These are phyloP conservation scores for Curvularia verruculosa DNA, from an alignment of 2,329 filamentous ascomycete genomes.

Conservation along the genomic window DNA sequence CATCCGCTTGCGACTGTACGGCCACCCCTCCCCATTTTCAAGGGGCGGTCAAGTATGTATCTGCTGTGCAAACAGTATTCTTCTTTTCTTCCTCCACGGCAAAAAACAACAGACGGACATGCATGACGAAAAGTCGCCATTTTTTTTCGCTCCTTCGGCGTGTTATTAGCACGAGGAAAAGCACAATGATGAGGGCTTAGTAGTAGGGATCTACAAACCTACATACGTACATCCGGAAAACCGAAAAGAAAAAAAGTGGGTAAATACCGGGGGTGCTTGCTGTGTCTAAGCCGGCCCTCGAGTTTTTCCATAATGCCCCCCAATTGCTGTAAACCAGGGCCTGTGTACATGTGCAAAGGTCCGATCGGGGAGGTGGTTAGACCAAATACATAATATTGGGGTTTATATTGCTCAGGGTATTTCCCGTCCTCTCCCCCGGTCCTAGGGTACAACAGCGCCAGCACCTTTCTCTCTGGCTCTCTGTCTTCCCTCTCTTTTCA, in stretches of 20 bases:
- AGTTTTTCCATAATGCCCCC: too few relatives aligned
- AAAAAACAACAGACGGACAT: not conserved
- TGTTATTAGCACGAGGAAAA: constrained; percentile 16
- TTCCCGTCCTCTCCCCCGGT: not conserved
- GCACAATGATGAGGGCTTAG: constrained; percentile 1
- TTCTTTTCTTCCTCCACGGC: not conserved
- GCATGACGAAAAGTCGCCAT: too few relatives aligned
- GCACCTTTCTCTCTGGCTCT: too few relatives aligned
- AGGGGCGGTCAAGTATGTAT: not conserved
- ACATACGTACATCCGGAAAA: too few relatives aligned
- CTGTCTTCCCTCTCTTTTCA: not conserved
- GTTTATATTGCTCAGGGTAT: not conserved
- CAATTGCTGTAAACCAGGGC: too few relatives aligned
- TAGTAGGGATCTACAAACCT: not conserved
- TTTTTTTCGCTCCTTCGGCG: constrained; percentile 6
- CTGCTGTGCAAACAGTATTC: too few relatives aligned
- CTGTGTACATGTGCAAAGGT: not conserved
- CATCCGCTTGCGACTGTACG: not conserved
- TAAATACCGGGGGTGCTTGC: too few relatives aligned
- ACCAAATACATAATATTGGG: not conserved
- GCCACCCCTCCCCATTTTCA: too few relatives aligned
- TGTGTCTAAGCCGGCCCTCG: too few relatives aligned
- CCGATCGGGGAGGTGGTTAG: not conserved
- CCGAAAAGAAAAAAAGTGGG: too few relatives aligned
- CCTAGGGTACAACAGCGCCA: not conserved